Conservation (phyloP, 2,329 filamentous ascomycete species). For the Apiospora malaysiana region DNA sequence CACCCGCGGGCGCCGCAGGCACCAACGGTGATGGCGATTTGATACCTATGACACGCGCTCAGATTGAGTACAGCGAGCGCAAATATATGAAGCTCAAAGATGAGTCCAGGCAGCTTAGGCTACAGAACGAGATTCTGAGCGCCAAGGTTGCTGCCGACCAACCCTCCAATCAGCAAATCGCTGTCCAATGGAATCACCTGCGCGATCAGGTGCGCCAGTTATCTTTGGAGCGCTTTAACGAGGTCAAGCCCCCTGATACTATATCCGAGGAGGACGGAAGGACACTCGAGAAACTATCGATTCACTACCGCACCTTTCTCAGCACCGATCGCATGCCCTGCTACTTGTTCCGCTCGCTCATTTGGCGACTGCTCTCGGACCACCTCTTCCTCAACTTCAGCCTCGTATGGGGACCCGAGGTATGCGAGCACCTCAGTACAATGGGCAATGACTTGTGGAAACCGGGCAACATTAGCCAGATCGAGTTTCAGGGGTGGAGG, state of each 20-base stretch:
- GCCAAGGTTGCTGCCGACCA: slow-evolving; percentile 7
- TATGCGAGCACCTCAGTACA: slow-evolving; percentile 27
- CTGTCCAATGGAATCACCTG: slow-evolving; percentile 32
- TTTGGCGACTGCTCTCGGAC: slow-evolving; percentile 38
- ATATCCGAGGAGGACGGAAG: slow-evolving; percentile 28
- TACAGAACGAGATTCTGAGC: neutral
- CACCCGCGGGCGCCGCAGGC: no score
- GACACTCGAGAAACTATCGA: slow-evolving; percentile 35
- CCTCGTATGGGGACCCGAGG: slow-evolving; percentile 33
- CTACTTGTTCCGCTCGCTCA: slow-evolving; percentile 37
- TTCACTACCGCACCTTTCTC: slow-evolving; percentile 36
- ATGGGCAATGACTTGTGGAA: slow-evolving; percentile 22
- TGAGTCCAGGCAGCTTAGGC: neutral
- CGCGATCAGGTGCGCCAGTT: slow-evolving; percentile 32
- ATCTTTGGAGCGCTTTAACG: slow-evolving; percentile 31
- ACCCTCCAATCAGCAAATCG: slow-evolving; percentile 27
- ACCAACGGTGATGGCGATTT: neutral
- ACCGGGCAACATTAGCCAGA: neutral
- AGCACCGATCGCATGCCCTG: slow-evolving; percentile 28
- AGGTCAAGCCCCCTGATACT: slow-evolving; percentile 23
- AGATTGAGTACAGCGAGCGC: slow-evolving; percentile 14
- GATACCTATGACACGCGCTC: slow-evolving; percentile 4
- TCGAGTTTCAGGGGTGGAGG: slow-evolving; percentile 32
- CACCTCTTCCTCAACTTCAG: slow-evolving; percentile 32
- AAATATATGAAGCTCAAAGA: slow-evolving; percentile 17